phyloP scores from a whole-genome alignment of 2,329 filamentous ascomycete genomes.

The Pseudopyricularia cyperi region DNA sequence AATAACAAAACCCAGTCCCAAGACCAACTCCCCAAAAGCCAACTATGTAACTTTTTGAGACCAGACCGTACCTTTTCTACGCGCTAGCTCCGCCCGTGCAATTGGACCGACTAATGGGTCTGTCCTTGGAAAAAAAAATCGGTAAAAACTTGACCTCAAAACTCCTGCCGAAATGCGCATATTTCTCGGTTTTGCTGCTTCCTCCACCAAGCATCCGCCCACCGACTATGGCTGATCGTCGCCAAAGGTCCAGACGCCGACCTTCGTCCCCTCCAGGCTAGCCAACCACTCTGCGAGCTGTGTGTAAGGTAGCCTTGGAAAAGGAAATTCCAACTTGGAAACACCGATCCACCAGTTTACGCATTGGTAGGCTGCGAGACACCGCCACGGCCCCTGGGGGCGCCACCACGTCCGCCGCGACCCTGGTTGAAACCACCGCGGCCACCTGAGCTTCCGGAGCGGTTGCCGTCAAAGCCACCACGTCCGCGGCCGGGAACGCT shows the following conservation, averaged over 20 bases:
- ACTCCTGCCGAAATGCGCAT: conserved; percentile 1
- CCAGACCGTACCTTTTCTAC: neutral
- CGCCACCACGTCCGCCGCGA: conserved; percentile 48
- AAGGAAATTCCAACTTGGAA: conserved; percentile 2
- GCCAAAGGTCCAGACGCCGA: neutral
- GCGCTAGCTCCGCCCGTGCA: conserved; percentile 2
- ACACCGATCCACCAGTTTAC: conserved; percentile 15
- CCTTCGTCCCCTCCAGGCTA: neutral
- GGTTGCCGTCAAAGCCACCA: conserved; percentile 47
- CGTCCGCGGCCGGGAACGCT: conserved; percentile 50
- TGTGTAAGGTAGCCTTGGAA: neutral
- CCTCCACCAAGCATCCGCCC: neutral
- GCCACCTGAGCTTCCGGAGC: conserved; percentile 47
- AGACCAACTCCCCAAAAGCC: neutral
- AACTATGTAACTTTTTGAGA: conserved; percentile 1
- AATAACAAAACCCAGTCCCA: neutral
- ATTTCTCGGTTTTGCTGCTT: neutral
- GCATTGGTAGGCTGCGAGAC: conserved; percentile 37
- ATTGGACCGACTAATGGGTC: neutral
- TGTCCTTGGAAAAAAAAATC: neutral
- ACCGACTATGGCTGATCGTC: neutral
- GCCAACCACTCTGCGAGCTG: neutral
- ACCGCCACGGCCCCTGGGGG: conserved; percentile 50
- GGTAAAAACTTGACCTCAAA: conserved; percentile 1
- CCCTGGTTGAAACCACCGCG: conserved; percentile 58